Base-by-base conservation (phyloP, 495 filamentous ascomycete species). In the Annulohypoxylon maeteangense region DNA sequence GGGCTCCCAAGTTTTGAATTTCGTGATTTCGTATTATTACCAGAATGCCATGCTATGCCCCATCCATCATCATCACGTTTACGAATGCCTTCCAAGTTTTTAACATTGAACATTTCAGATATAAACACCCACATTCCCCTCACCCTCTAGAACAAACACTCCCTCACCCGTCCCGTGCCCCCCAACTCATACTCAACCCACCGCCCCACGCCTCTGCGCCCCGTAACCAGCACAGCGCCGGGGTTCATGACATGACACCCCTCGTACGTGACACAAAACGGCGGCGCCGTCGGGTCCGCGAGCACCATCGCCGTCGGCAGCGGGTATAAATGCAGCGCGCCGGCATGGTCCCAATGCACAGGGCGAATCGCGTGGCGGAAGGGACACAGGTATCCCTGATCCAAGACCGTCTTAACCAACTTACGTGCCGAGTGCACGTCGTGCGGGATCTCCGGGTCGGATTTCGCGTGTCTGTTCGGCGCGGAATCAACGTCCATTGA, bases 221-320 rank as follows among this genome's bases (percentile, higher is more conserved):
- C 89, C 4, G 84, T 80, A 0, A 90, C 88, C 50, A 94, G 80
- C 45, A 98, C 80, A 48, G 84, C 83, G 10, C 93, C 95, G 0
- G 95, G 95, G 75, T 99, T 99, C 88, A 99, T 91, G 2, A 97
- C 95, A 83, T 94, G 90, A 74, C 95, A 98, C 1, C 93, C 95
- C 79, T 97, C 93, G 75, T 98, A 98, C 16, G 91, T 95, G 45
- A 97, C 82, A 62, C 89, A 89, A 75, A 96, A 98, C 0, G 93
- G 84, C 45, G 90, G 88, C 23, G 89, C 89, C 36, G 94, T 91
- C 4, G 91, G 82, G 74, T 99, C 95, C 4, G 91, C 90, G 18
- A 99, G 79, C 22, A 97, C 87, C 70, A 98, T 75, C 0, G 90
- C 88, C 12, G 91, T 95, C 4, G 95, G 95, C 40, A 98, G 78